Base-by-base conservation (phyloP, 768 basidiomycete species). In the Kwoniella shandongensis region DNA sequence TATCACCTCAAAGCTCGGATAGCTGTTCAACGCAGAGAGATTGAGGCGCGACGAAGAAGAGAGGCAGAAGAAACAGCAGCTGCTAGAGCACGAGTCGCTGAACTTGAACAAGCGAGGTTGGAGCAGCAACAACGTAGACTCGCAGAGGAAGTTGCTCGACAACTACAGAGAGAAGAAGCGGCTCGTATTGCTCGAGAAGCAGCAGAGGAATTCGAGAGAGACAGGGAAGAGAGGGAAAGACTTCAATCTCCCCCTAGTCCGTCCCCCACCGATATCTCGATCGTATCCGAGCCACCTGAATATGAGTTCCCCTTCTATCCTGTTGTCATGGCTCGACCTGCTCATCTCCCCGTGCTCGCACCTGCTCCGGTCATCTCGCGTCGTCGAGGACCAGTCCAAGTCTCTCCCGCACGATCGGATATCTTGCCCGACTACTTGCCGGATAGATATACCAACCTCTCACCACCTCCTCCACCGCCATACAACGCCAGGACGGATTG, bases 401-500 rank as follows among this genome's bases (percentile, higher is more conserved):
- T 13, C 13, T 32, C 32, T 40, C 35, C 20, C 40, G 26, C 46
- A 7, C 3, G 4, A 22, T n/a, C 47, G 4, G 50, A 50, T 25
- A 15, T 51, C 20, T 27, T 51, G 13, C 56, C 56, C 22, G 49
- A 51, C 25, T 58, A 58, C 38, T 2, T 46, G 6, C 49, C 50
- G 1, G 56, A 58, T 22, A 23, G 56, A 51, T 59, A 50, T 44
- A 52, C 51, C 18, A 52, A 59, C n/a, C 46, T 65, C 52, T 59
- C 63, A n/a, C 69, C 69, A 15, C 54, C 66, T 4, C 69, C 69
- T 10, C 69, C 69, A 17, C 69, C 69, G 8, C 69, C 69, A 13
- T 71, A 66, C 49, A 71, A 71, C 30, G 69, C 69, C 15, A 26
- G 44, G 23, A 66, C 69, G 8, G 69, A 71, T 44, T 47, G 63